Evolutionary conservation across 331 rosid species (phyloP).

Genomic region (Cydonia oblonga): DNA sequence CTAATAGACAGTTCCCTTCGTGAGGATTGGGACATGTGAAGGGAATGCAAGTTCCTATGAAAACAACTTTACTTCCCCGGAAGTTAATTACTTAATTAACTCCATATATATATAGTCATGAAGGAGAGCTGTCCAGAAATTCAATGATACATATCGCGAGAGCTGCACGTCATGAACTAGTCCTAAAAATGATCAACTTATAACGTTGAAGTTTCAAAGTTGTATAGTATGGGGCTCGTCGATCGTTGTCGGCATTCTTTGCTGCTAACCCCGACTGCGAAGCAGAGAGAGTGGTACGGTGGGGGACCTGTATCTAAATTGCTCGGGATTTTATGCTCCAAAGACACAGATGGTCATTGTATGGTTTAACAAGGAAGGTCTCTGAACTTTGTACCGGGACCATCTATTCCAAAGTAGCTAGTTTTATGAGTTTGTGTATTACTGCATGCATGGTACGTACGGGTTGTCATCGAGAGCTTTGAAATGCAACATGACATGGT

Average conservation of each 20-base stretch:
- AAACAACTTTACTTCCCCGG: not conserved
- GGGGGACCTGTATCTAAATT: constrained; percentile 1
- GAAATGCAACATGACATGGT: not conserved
- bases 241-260: not conserved
- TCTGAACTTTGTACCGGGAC: not conserved
- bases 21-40: not conserved
- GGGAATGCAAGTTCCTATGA: not conserved
- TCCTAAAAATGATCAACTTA: constrained; percentile 8
- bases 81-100: not conserved
- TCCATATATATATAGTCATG: not conserved
- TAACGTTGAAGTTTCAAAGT: constrained; percentile 7
- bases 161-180: not conserved
- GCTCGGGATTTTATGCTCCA: not conserved
- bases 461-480: not conserved
- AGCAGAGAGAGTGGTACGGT: not conserved
- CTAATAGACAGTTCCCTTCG: not conserved
- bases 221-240: not conserved
- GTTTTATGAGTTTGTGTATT: not conserved
- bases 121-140: not conserved
- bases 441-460: not conserved
- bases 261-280: constrained; percentile 9
- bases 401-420: not conserved
- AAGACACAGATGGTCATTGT: not conserved
- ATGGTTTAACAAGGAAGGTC: not conserved
- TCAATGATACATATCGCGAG: not conserved